phyloP scores from a whole-genome alignment of 805 yeast species.

The Spathaspora arborariae region DNA sequence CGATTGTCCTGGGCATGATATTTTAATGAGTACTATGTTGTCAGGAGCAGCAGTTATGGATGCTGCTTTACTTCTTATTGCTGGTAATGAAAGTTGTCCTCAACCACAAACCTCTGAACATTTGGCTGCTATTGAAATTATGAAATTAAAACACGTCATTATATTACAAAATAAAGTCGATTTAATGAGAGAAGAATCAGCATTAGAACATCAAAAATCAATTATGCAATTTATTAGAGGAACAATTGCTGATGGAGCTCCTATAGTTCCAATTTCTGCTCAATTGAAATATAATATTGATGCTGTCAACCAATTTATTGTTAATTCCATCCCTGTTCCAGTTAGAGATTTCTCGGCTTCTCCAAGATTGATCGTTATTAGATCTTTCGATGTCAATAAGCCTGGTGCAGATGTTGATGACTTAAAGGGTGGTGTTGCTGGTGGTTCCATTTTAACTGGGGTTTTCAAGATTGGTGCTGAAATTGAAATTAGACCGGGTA shows the following conservation, averaged over 20 bases:
- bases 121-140: slow-evolving; percentile 98
- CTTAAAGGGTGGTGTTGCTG: slow-evolving; percentile 99
- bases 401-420: slow-evolving; percentile 98
- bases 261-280: slow-evolving; percentile 97
- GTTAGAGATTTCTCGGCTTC: slow-evolving; percentile 90
- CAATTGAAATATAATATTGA: slow-evolving; percentile 98
- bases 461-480: slow-evolving; percentile 97
- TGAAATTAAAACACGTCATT: slow-evolving; percentile 95
- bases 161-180: slow-evolving; percentile 97
- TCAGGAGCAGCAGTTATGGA: slow-evolving; percentile 99
- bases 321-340: slow-evolving; percentile 93
- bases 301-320: slow-evolving; percentile 96
- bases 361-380: slow-evolving; percentile 93
- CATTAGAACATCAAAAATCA: slow-evolving; percentile 91
- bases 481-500: slow-evolving; percentile 98
- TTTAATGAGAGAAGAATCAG: slow-evolving; percentile 95
- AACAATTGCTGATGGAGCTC: slow-evolving; percentile 98
- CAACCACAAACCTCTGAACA: slow-evolving; percentile 99
- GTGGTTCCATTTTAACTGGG: slow-evolving; percentile 97
- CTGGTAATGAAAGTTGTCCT: slow-evolving; percentile 99
- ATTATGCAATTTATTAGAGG: slow-evolving; percentile 92
- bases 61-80: slow-evolving; percentile 92
- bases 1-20: slow-evolving; percentile 99
- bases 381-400: slow-evolving; percentile 97
- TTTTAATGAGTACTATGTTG: slow-evolving; percentile 99